These are phyloP conservation scores for Quercus berberidifolia DNA, from an alignment of 306 rosid species.

Conservation along the genomic window DNA sequence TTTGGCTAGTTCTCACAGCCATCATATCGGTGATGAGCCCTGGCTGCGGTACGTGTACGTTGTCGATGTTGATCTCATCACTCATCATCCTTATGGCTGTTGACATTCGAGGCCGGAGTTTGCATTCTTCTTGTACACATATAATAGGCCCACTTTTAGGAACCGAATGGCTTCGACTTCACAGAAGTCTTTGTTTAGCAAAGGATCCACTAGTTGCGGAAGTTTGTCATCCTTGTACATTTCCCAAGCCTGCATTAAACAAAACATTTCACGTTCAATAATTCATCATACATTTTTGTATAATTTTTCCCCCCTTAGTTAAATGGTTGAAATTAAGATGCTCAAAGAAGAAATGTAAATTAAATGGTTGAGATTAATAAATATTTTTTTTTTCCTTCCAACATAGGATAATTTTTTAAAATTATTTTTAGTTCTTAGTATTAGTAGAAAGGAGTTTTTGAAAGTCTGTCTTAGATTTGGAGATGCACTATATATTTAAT, in stretches of 20 bases:
- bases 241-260: conserved; percentile 30
- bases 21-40: conserved; percentile 7
- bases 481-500: too few relatives aligned
- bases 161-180: conserved; percentile 25
- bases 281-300: too few relatives aligned
- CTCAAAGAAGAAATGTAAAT: too few relatives aligned
- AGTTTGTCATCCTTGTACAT: conserved; percentile 25
- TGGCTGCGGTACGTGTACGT: conserved; percentile 15
- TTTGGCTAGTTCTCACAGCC: conserved; percentile 20
- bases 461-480: too few relatives aligned
- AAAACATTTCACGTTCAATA: too few relatives aligned
- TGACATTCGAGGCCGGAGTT: conserved; percentile 27
- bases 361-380: too few relatives aligned
- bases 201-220: conserved; percentile 19
- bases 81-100: conserved; percentile 20
- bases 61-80: conserved; percentile 1
- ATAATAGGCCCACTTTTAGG: conserved; percentile 23
- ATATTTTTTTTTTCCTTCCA: too few relatives aligned
- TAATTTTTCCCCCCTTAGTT: too few relatives aligned
- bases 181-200: conserved; percentile 1
- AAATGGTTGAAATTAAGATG: too few relatives aligned
- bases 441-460: too few relatives aligned
- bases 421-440: too few relatives aligned
- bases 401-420: too few relatives aligned
- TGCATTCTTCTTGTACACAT: conserved; percentile 31